Evolutionary conservation across 768 basidiomycete species (phyloP), one percentile per base, ranked within the genome.

Genomic region (Auriscalpium orientale): DNA sequence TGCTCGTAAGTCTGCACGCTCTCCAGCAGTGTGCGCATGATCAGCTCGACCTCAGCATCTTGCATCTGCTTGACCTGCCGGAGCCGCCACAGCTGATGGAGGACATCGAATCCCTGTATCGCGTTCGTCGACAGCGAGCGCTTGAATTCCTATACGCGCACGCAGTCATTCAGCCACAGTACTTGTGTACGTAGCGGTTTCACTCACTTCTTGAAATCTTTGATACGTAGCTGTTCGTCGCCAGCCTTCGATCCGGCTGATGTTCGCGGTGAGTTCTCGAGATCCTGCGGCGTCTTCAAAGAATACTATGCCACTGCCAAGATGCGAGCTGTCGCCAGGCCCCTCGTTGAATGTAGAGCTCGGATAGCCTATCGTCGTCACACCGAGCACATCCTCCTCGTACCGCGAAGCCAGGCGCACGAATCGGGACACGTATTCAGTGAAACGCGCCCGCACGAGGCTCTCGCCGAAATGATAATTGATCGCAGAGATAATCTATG

Each of bases 241-340:
- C 95, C 95, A 99, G 8, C 87, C 95, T 65, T 98, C 97, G 40
- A 98, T 92, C 37, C 95, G 81, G 63, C 84, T 82, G 1, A 85
- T 83, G 62, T 94, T 93, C 35, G 77, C 75, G 44, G 77, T 75
- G 53, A 97, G 74, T 67, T 99, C 95, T 59, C 79, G 81, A 57
- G 76, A 64, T 46, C 82, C 82, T 12, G 76, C 69, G 0, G 67
- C 67, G 20, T 95, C 93, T 55, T 95, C 93, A 13, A 72, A 68
- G 65, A 94, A 92, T 7, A 84, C 80, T 15, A 88, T 77, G 2
- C 95, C 95, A 55, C 86, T 87, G 9, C 97, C 95, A 16, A 98
- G 73, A 34, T 77, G 75, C 57, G 64, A 70, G 61, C 49, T 58
- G 28, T 68, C 79, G 3, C 74, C 73, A 16, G 70, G 63, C 13